Percentiles rank a stretch among this genome's conserved stretches.
Evolutionary conservation across 1,139 yeast species (phyloP).

Genomic region (Sugiyamaella grinbergsii): DNA sequence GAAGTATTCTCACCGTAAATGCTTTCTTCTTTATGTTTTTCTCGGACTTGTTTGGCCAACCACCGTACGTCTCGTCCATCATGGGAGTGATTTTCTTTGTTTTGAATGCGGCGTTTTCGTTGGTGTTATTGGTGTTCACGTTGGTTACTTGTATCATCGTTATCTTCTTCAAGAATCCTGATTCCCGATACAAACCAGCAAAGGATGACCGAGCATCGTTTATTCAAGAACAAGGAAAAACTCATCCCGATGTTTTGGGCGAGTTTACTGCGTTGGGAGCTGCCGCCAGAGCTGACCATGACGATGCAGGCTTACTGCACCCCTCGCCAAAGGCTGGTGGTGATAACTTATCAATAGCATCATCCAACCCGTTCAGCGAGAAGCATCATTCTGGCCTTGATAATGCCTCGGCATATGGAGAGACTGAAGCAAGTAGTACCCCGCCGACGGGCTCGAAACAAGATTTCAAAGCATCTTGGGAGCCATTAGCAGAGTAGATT

Average conservation of each 20-base stretch:
- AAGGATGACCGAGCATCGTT: conserved; percentile 95
- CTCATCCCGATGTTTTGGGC: conserved; percentile 49
- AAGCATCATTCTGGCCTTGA: conserved; percentile 24
- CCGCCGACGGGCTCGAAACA: conserved; percentile 17
- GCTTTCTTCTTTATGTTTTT: conserved; percentile 86
- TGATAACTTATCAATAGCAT: conserved; percentile 26
- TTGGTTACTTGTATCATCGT: conserved; percentile 86
- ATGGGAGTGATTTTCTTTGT: conserved; percentile 91
- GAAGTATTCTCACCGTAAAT: conserved; percentile 74
- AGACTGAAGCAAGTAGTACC: conserved; percentile 18
- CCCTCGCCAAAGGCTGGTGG: conserved; percentile 7
- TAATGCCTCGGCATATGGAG: conserved; percentile 19
- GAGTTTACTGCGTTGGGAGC: conserved; percentile 90
- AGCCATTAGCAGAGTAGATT: conserved; percentile 10
- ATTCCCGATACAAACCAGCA: conserved; percentile 91
- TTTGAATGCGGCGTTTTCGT: conserved; percentile 85
- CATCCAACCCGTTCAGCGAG: conserved; percentile 27
- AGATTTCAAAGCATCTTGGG: conserved; percentile 13
- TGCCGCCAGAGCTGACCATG: conserved; percentile 67
- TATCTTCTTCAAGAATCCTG: conserved; percentile 83
- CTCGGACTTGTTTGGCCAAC: conserved; percentile 82
- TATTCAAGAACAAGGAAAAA: conserved; percentile 54
- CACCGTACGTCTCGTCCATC: conserved; percentile 83
- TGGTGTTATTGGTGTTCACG: conserved; percentile 70
- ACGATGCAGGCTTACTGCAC: conserved; percentile 24